A percentile compares a stretch with the other conserved stretches of the same genome.
Conservation (phyloP, 345 rosid genomes). For the Eucalyptus victrix region DNA sequence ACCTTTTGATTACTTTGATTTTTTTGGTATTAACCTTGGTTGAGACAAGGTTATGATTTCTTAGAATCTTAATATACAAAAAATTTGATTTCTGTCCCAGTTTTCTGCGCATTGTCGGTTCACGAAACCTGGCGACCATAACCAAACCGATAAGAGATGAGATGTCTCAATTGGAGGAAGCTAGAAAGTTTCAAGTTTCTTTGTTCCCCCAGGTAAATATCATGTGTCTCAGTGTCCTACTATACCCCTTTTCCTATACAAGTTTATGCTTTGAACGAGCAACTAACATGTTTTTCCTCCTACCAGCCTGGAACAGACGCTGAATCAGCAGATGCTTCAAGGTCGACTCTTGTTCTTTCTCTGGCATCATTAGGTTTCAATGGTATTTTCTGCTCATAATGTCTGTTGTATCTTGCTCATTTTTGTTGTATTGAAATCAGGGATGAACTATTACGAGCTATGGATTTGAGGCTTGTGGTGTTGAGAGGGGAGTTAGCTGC, state of each 20-base stretch:
- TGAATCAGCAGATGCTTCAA: constrained; percentile 33
- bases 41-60: background rate
- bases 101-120: constrained; percentile 29
- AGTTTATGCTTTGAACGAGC: too few species aligned
- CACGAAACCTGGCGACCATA: constrained; percentile 17
- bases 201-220: constrained; percentile 26
- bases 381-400: background rate
- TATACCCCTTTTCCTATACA: background rate
- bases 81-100: constrained; percentile 7
- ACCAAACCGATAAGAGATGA: constrained; percentile 32
- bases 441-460: constrained; percentile 47
- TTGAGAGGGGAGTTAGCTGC: constrained; percentile 33
- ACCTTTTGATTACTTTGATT: background rate
- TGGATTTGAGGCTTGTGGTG: constrained; percentile 45
- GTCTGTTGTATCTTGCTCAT: background rate
- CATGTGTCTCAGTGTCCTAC: background rate
- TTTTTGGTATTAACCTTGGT: background rate
- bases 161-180: constrained; percentile 52
- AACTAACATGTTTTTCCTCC: background rate
- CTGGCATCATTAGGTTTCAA: background rate
- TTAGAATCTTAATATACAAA: background rate
- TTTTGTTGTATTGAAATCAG: constrained; percentile 10
- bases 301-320: constrained; percentile 16
- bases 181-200: constrained; percentile 48
- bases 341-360: constrained; percentile 11